Percentiles rank a stretch among this genome's conserved stretches.
phyloP scores from a whole-genome alignment of 2,329 filamentous ascomycete species.

The Curvularia hawaiiensis region DNA sequence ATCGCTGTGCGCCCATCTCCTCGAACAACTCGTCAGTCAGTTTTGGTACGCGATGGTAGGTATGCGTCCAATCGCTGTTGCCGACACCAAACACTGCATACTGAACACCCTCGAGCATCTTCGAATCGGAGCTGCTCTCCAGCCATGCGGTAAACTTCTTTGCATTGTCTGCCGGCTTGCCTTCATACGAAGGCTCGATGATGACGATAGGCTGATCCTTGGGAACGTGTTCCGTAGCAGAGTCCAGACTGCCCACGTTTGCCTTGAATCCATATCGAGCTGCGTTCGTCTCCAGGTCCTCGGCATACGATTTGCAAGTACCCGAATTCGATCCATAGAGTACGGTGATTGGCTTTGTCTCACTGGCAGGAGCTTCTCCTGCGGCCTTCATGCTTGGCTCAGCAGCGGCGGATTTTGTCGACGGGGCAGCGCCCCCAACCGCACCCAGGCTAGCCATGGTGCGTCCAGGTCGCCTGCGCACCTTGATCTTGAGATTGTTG shows the following conservation, averaged over 20 bases:
- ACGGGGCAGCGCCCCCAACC: neutral
- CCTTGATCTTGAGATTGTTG: constrained; percentile 14
- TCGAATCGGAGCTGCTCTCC: constrained; percentile 54
- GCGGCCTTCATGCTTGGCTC: neutral
- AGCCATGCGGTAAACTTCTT: constrained; percentile 72
- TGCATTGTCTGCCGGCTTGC: constrained; percentile 75
- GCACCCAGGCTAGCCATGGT: constrained; percentile 9
- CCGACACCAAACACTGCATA: constrained; percentile 77
- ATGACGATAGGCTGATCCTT: constrained; percentile 67
- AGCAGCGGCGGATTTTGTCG: neutral
- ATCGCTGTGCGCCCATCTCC: constrained; percentile 54
- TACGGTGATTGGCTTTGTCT: constrained; percentile 61
- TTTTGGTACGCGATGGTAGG: constrained; percentile 71
- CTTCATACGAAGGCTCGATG: constrained; percentile 75
- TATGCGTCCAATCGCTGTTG: constrained; percentile 60
- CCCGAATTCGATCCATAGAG: constrained; percentile 77
- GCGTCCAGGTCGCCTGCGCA: constrained; percentile 11
- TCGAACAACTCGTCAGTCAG: constrained; percentile 62
- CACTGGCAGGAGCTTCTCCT: constrained; percentile 2
- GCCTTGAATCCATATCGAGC: constrained; percentile 58
- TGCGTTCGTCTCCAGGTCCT: constrained; percentile 66
- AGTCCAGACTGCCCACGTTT: constrained; percentile 59
- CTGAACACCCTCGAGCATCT: constrained; percentile 58
- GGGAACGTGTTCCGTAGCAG: constrained; percentile 64
- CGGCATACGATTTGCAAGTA: constrained; percentile 73